Conservation (phyloP, 129 eudicot species). For the Gnaphalium uliginosum region DNA sequence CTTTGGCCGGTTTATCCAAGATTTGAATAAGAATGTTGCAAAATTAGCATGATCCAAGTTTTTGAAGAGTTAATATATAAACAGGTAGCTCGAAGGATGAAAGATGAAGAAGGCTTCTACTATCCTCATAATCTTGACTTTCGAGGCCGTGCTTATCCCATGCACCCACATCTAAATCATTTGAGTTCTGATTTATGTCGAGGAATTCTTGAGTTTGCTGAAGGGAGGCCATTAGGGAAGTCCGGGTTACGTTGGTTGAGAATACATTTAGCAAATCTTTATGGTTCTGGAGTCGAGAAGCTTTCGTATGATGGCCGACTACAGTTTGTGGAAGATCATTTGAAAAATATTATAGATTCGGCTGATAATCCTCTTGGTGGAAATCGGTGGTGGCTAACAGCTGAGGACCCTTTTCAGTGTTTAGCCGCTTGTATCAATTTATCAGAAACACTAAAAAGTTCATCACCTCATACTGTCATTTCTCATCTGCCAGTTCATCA, state of each 20-base stretch:
- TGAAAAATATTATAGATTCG: constrained; percentile 73
- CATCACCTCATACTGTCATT: constrained; percentile 81
- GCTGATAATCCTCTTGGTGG: constrained; percentile 83
- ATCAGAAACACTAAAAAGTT: constrained; percentile 78
- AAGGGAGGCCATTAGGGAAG: constrained; percentile 86
- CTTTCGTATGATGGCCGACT: constrained; percentile 79
- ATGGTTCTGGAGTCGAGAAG: constrained; percentile 86
- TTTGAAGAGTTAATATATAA: constrained; percentile 13
- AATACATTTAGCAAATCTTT: constrained; percentile 87
- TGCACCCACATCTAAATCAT: constrained; percentile 97
- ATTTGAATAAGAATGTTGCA: background rate
- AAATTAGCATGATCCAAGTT: constrained; percentile 16
- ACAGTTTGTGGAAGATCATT: constrained; percentile 76
- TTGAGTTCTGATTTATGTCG: constrained; percentile 91
- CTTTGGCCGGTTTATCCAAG: background rate
- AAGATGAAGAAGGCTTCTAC: constrained; percentile 92
- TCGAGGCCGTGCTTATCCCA: constrained; percentile 97
- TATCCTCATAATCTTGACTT: constrained; percentile 96
- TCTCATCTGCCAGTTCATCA: constrained; percentile 97
- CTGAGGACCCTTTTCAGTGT: constrained; percentile 98
- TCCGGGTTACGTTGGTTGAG: constrained; percentile 93
- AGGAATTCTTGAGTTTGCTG: constrained; percentile 92
- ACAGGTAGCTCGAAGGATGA: constrained; percentile 95
- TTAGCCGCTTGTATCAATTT: constrained; percentile 89
- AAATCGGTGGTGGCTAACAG: constrained; percentile 90